Evolutionary conservation across 768 basidiomycete genomes (phyloP).

Genomic region (Pisolithus marmoratus): DNA sequence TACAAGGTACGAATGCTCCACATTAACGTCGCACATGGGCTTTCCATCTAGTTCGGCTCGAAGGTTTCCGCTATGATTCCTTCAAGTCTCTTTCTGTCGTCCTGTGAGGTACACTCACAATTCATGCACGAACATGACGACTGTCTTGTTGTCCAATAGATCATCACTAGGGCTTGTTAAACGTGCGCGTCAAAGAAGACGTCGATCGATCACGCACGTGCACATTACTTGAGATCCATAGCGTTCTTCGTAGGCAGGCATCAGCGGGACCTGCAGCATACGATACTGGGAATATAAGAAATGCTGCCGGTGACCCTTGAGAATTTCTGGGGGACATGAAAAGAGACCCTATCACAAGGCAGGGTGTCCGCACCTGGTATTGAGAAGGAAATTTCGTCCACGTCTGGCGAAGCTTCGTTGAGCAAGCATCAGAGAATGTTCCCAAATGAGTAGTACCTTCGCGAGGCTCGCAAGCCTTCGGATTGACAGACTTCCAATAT

Average conservation of each 20-base stretch:
- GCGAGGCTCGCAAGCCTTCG: constrained; percentile 74
- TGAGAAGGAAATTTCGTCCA: constrained; percentile 57
- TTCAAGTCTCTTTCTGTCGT: background rate
- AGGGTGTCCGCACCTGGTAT: constrained; percentile 51
- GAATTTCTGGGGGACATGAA: constrained; percentile 49
- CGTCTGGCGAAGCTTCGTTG: constrained; percentile 34
- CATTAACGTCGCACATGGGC: constrained; percentile 61
- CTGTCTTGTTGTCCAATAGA: constrained; percentile 66
- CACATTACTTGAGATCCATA: constrained; percentile 84
- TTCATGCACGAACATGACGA: constrained; percentile 91
- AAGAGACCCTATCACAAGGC: background rate
- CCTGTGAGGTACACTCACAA: constrained; percentile 53
- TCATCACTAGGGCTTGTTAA: constrained; percentile 47
- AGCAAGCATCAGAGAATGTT: background rate
- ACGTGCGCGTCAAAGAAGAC: background rate
- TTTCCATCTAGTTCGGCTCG: constrained; percentile 77
- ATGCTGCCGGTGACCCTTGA: constrained; percentile 86
- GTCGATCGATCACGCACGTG: constrained; percentile 56
- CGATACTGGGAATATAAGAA: constrained; percentile 70
- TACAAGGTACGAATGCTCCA: constrained; percentile 85
- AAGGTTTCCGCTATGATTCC: constrained; percentile 68
- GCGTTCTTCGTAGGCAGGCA: constrained; percentile 60
- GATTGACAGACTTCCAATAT: constrained; percentile 86
- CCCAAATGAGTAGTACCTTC: constrained; percentile 47
- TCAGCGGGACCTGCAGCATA: constrained; percentile 79